Base-by-base conservation (phyloP, 495 filamentous ascomycete genomes). In the Hypoxylon lenormandii region DNA sequence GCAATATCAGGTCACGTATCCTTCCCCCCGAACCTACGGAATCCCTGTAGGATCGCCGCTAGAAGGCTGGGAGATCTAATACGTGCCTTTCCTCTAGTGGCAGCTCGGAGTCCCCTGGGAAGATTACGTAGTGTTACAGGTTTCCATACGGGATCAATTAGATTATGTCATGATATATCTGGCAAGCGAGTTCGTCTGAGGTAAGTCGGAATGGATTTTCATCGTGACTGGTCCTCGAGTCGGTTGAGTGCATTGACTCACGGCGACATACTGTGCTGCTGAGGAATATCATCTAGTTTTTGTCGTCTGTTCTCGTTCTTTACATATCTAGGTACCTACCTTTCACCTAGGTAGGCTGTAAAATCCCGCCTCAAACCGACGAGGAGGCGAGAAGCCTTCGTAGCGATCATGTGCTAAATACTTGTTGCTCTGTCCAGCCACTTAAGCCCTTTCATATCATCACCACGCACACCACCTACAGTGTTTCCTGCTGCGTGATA, bases 1-100 rank as follows among this genome's bases (percentile, higher is more conserved):
- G 63, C 51, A 48, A 64, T 53, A 66, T 67, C 58, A 60, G 51
- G 60, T 72, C 70, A 76, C 64, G 55, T 64, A 67, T 21, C 22
- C 22, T 52, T 51, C 49, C 52, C 49, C 52, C 43, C 50, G 49
- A 64, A 40, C 54, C 12, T 36, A 37, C 26, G 49, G 11, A 30
- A 71, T 42, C 68, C 68, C 45, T 65, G 68, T 51, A 33, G 37
- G 38, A 57, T 23, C 16, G 40, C 33, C 33, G 18, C 50, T 56
- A 21, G 23, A 54, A 30, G 26, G 49, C 36, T 45, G 37, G 46
- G 58, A 60, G 23, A 61, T 59, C 43, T 48, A n/a, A 26, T 19
- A 12, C 26, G 23, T 18, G 28, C 56, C 59, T 70, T 18, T 33
- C 18, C 47, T 11, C 8, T 40, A 47, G 61, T 33, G 51, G 56